phyloP scores from a whole-genome alignment of 73 alveolate genomes.

The Tetrahymena thermophila region DNA sequence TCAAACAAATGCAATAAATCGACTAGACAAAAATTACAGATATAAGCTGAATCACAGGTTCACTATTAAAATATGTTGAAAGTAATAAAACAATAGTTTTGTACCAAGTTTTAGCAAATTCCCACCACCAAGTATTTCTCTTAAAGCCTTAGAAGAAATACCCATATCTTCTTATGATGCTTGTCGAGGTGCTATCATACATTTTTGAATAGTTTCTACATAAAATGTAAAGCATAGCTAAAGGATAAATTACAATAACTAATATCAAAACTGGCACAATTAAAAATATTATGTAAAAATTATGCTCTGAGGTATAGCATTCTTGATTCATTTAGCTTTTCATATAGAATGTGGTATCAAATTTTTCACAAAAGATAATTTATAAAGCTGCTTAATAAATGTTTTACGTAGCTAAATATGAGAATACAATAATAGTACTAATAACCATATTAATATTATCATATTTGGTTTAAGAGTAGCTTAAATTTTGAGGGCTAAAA shows the following conservation, averaged over 20 bases:
- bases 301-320: background rate
- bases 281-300: background rate
- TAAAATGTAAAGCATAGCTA: background rate
- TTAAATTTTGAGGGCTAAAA: background rate
- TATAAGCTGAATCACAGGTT: background rate
- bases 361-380: background rate
- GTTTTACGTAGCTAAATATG: background rate
- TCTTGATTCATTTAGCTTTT: background rate
- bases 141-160: background rate
- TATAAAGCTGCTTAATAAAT: background rate
- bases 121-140: background rate
- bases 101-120: background rate
- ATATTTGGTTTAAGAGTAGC: background rate
- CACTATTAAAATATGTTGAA: background rate
- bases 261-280: background rate
- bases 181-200: background rate
- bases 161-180: background rate
- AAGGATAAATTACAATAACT: background rate
- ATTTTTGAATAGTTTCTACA: background rate
- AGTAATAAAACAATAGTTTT: too few relatives aligned
- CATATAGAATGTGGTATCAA: background rate
- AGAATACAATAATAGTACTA: background rate
- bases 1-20: too few relatives aligned
- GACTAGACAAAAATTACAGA: background rate
- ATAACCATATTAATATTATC: background rate